Conservation (phyloP, 1,139 yeast species). For the Pichia sp. region DNA sequence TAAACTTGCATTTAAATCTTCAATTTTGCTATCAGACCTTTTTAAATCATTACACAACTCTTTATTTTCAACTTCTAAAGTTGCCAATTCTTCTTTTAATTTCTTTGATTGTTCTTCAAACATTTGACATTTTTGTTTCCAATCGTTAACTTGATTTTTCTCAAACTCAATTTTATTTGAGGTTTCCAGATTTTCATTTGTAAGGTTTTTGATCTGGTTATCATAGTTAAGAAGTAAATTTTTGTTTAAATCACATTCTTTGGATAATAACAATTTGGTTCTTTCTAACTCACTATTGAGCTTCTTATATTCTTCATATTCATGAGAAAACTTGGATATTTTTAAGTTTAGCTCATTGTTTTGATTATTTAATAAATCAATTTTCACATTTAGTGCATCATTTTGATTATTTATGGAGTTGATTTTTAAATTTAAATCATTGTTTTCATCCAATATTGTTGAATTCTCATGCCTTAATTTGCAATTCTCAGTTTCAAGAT, state of each 20-base stretch:
- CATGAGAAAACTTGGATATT: background rate
- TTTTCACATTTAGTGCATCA: background rate
- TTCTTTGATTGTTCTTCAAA: background rate
- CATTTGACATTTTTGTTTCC: slow-evolving; percentile 2
- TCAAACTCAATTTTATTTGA: background rate
- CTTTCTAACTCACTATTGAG: slow-evolving; percentile 3
- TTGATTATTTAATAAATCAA: background rate
- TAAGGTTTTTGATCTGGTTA: background rate
- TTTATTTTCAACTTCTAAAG: background rate
- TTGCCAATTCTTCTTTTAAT: background rate
- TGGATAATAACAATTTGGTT: background rate
- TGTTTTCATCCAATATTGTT: background rate
- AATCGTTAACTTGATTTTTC: background rate
- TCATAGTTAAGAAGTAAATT: slow-evolving; percentile 2
- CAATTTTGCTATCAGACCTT: background rate
- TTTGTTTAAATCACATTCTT: slow-evolving; percentile 8
- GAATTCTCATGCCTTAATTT: slow-evolving; percentile 11
- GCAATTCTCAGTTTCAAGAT: slow-evolving; percentile 5
- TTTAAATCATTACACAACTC: background rate
- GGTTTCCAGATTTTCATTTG: background rate
- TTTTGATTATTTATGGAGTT: background rate
- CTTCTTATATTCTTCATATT: background rate
- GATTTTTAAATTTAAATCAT: background rate
- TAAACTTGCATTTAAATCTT: background rate
- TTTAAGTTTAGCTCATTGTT: background rate